A percentile compares a stretch with the other conserved stretches of the same genome.
Evolutionary conservation across 2,329 filamentous ascomycete genomes (phyloP).

Genomic region (Chaetomium globosum): DNA sequence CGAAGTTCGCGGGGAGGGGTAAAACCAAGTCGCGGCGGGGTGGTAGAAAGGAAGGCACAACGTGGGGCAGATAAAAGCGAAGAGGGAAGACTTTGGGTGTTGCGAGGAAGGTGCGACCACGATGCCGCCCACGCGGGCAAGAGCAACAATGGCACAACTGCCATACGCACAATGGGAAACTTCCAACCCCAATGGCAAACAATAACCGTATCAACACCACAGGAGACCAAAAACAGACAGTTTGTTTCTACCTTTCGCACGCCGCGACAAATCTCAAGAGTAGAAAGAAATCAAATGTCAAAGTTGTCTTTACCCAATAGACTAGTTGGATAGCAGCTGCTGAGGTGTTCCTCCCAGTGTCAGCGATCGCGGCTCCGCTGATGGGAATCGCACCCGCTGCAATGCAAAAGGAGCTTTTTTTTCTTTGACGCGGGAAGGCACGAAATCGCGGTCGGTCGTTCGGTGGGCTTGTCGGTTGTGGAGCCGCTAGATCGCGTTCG

Average conservation of each 20-base stretch:
- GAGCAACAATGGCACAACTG: conserved; percentile 11
- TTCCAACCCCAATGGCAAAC: conserved; percentile 19
- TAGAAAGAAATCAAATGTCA: conserved; percentile 15
- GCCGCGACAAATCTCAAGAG: conserved; percentile 11
- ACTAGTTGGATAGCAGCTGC: conserved; percentile 12
- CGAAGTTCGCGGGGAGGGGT: background rate
- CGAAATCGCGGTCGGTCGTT: conserved; percentile 21
- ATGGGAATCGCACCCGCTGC: conserved; percentile 4
- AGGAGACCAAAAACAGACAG: conserved; percentile 2
- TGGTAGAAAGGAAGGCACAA: conserved; percentile 1
- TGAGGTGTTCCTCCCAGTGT: conserved; percentile 13
- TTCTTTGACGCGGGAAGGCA: conserved; percentile 8
- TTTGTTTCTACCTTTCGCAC: conserved; percentile 17
- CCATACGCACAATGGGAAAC: conserved; percentile 7
- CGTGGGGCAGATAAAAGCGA: background rate
- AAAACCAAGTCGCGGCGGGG: conserved; percentile 4
- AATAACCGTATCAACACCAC: background rate
- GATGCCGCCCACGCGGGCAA: background rate
- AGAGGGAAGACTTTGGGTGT: conserved; percentile 2
- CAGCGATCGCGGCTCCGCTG: conserved; percentile 1
- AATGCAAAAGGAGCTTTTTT: conserved; percentile 2
- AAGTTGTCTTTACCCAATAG: conserved; percentile 26
- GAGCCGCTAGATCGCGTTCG: conserved; percentile 25
- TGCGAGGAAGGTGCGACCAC: conserved; percentile 3
- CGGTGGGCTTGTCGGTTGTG: conserved; percentile 20